A percentile compares a stretch with the other conserved stretches of the same genome.
These are phyloP conservation scores for Serpula lacrymans DNA, from an alignment of 768 basidiomycete species.

Conservation along the genomic window DNA sequence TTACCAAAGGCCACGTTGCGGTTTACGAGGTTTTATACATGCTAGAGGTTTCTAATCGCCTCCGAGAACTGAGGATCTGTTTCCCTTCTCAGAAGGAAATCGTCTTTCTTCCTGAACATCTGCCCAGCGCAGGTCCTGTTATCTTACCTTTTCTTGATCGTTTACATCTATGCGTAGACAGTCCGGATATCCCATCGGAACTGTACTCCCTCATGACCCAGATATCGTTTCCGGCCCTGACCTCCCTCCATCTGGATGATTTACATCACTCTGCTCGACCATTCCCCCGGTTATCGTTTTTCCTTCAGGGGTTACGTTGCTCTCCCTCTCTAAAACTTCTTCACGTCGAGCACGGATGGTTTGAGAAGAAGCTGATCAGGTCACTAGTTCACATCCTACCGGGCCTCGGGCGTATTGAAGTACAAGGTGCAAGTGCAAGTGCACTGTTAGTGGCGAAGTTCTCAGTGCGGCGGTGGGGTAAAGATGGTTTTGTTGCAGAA, in stretches of 20 bases:
- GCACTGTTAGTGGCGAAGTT: not conserved
- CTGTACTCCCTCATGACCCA: constrained; percentile 49
- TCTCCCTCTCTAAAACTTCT: constrained; percentile 38
- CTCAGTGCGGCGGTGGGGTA: not conserved
- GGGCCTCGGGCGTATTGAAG: not conserved
- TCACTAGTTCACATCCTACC: not conserved
- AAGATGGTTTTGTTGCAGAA: not conserved
- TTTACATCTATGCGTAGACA: constrained; percentile 49
- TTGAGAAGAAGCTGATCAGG: constrained; percentile 25
- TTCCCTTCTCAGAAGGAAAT: constrained; percentile 42
- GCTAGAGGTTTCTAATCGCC: constrained; percentile 48
- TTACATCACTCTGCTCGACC: constrained; percentile 30
- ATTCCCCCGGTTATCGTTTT: constrained; percentile 44
- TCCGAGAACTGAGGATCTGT: constrained; percentile 53
- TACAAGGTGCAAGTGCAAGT: not conserved
- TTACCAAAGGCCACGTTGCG: constrained; percentile 54
- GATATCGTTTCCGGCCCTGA: constrained; percentile 46
- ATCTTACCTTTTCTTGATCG: constrained; percentile 43
- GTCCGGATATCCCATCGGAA: constrained; percentile 59
- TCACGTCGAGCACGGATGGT: constrained; percentile 46
- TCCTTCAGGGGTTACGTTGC: constrained; percentile 42
- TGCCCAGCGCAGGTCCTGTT: constrained; percentile 29
- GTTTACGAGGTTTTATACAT: constrained; percentile 56
- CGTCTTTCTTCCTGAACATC: constrained; percentile 16
- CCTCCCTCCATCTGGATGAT: constrained; percentile 47